Percentiles rank a stretch among this genome's conserved stretches.
phyloP scores from a whole-genome alignment of 23 red algal species.

The Gracilariopsis chorda region DNA sequence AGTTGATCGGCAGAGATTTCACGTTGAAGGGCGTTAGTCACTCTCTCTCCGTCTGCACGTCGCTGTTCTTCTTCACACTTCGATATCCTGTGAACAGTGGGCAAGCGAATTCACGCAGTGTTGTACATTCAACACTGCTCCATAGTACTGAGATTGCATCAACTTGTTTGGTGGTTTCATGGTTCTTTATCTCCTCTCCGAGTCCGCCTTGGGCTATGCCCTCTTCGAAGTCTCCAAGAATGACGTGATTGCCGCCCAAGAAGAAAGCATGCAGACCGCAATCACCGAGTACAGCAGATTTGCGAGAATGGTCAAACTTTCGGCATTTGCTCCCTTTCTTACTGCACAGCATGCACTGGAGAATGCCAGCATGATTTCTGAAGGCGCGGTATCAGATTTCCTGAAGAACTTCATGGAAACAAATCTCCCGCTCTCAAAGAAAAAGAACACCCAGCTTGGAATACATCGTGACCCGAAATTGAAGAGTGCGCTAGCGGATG shows the following conservation, averaged over 20 bases:
- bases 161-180: no score
- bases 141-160: no score
- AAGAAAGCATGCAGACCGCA: conserved; percentile 65
- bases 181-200: conserved; percentile 81
- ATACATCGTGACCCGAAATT: conserved; percentile 82
- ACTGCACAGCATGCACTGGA: conserved; percentile 94
- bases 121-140: no score
- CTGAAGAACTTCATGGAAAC: conserved; percentile 76
- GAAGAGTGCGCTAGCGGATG: conserved; percentile 67
- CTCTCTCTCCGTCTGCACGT: no score
- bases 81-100: no score
- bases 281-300: conserved; percentile 83
- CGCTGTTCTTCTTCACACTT: no score
- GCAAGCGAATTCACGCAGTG: no score
- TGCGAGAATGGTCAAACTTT: conserved; percentile 78
- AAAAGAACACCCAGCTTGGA: conserved; percentile 71
- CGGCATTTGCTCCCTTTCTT: conserved; percentile 87
- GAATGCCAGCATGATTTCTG: conserved; percentile 77
- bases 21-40: no score
- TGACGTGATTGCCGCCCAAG: conserved; percentile 77
- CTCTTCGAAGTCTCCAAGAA: conserved; percentile 78
- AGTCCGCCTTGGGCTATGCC: conserved; percentile 82
- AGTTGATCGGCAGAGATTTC: no score
- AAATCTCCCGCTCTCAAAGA: conserved; percentile 72
- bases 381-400: conserved; percentile 76